Base-by-base conservation (phyloP, 352 stramenopile species). In the Albugo laibachii region DNA sequence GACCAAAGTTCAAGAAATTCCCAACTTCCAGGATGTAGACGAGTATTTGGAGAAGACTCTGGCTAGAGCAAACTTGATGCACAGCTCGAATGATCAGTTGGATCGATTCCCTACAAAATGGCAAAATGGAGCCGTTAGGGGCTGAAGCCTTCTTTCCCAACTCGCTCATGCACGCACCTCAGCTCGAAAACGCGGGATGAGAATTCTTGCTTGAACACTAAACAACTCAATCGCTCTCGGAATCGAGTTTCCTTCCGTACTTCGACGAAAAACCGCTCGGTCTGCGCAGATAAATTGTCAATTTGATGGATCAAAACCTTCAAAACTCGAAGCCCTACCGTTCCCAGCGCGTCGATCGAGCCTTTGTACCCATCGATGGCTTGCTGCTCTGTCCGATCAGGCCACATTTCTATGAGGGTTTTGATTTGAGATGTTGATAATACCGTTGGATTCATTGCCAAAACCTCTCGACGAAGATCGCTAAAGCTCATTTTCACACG, bases 121-220 rank as follows among this genome's bases (percentile, higher is more conserved):
- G 52, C 2, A 40, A 43, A 11, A 45, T 27, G 49, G 47, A 13
- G n/a, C 16, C 6, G 31, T 13, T 5, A 24, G 38, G 3, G 8
- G 3, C 8, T 19, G 8, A 43, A 43, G 8, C 3, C 38, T 24
- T 43, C 3, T 50, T 19, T 21, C 10, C 47, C n/a, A 6, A 15
- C 24, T 31, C 24, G 24, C 8, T 31, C 8, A 8, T 31, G 3
- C 24, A 40, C 41, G 48, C 42, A 81, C 68, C 72, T 66, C 35
- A 91, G 53, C 44, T 86, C 77, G n/a, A 83, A 67, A 34, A 75
- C 59, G 2, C 77, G 74, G 11, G 64, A 72, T 4, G 66, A 71
- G 34, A 91, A 87, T 50, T 91, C 74, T 43, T 91, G 77, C 56
- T 86, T 87, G 54, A 84, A 87, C 37, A 91, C 56, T 13, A 91